Percentiles rank a stretch among this genome's conserved stretches.
Evolutionary conservation across 2,329 filamentous ascomycete genomes (phyloP).

Genomic region (Sarocladium brachiariae): DNA sequence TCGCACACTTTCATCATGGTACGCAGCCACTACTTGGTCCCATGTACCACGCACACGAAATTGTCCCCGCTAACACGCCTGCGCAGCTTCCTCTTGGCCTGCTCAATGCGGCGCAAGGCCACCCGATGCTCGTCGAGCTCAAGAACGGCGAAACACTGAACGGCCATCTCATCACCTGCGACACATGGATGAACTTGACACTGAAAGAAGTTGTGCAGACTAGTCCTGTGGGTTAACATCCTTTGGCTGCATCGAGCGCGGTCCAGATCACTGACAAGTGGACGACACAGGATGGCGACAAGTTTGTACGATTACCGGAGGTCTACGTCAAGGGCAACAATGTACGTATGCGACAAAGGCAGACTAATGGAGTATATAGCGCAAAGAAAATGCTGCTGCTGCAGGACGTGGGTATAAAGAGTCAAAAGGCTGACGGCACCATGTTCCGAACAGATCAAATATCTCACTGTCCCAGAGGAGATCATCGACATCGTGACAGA

Average conservation of each 20-base stretch:
- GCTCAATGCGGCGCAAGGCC: constrained; percentile 90
- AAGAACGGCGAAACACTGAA: constrained; percentile 98
- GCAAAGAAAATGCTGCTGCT: too few relatives aligned
- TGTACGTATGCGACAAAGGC: constrained; percentile 42
- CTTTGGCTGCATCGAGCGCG: background rate
- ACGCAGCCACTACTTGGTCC: background rate
- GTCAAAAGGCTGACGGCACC: background rate
- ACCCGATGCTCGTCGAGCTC: constrained; percentile 95
- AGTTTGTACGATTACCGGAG: constrained; percentile 85
- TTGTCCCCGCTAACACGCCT: background rate
- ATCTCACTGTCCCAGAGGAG: constrained; percentile 90
- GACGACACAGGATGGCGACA: constrained; percentile 68
- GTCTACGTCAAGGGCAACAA: constrained; percentile 98
- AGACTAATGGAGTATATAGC: background rate
- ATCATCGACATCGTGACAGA: constrained; percentile 93
- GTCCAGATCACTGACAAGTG: background rate
- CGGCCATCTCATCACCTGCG: constrained; percentile 91
- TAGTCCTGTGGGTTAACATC: constrained; percentile 53
- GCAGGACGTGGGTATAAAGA: background rate
- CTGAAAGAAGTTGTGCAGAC: constrained; percentile 97
- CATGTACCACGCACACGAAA: background rate
- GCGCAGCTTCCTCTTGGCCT: constrained; percentile 66
- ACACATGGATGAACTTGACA: constrained; percentile 99
- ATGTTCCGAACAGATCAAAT: constrained; percentile 73
- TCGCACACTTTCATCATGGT: constrained; percentile 16